These are phyloP conservation scores for Aegle marmelos DNA, from an alignment of 345 rosid species.

Conservation along the genomic window DNA sequence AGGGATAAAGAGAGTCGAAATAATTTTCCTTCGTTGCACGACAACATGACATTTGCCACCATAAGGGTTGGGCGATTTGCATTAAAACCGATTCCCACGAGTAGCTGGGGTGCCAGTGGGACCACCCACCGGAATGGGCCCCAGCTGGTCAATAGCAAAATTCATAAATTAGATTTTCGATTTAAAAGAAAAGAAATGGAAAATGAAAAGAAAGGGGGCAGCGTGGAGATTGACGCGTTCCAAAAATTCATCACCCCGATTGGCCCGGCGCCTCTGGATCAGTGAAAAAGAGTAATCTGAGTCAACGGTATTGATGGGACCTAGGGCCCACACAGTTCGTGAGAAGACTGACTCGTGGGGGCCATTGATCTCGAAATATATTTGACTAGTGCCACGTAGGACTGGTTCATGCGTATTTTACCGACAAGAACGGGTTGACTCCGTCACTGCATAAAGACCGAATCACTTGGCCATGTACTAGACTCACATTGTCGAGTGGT, in stretches of 20 bases:
- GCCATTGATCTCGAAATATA: not conserved
- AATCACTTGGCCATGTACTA: constrained; percentile 8
- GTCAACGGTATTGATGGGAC: constrained; percentile 33
- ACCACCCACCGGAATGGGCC: not conserved
- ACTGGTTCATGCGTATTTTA: not conserved
- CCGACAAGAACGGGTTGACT: constrained; percentile 30
- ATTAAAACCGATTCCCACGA: not conserved
- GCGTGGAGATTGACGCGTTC: constrained; percentile 40
- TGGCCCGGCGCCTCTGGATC: constrained; percentile 30
- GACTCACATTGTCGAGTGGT: not conserved
- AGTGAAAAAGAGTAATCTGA: constrained; percentile 23
- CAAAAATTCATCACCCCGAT: constrained; percentile 26
- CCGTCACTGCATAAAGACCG: constrained; percentile 22
- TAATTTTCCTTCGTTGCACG: too few relatives aligned
- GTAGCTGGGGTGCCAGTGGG: not conserved
- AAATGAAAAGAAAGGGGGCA: too few relatives aligned
- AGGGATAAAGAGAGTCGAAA: too few relatives aligned
- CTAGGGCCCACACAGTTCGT: constrained; percentile 8
- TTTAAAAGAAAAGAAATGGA: too few relatives aligned
- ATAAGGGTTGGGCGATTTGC: not conserved
- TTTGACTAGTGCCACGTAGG: constrained; percentile 7
- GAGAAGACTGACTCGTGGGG: not conserved
- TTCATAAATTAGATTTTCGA: too few relatives aligned
- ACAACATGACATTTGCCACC: not conserved
- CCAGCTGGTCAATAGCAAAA: too few relatives aligned